phyloP scores from a whole-genome alignment of 257 asterid species.

The Craterostigma plantagineum region DNA sequence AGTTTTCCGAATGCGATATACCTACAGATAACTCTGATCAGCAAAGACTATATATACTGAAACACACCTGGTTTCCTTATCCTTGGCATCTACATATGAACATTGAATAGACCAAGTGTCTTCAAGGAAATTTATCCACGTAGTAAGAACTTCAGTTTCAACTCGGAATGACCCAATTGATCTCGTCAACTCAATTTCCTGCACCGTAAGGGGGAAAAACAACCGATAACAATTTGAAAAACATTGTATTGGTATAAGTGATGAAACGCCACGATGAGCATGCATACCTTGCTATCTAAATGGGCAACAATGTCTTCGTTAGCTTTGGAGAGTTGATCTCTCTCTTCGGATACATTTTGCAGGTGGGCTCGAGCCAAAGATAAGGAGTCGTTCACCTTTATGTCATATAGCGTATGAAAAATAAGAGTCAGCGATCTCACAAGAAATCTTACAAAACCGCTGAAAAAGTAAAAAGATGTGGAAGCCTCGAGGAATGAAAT shows the following conservation, averaged over 20 bases:
- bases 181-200: constrained; percentile 76
- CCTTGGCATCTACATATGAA: constrained; percentile 48
- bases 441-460: no score
- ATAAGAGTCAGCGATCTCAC: no score
- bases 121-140: constrained; percentile 87
- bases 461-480: no score
- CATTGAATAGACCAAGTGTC: constrained; percentile 89
- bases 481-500: no score
- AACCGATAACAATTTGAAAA: constrained; percentile 4
- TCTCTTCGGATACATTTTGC: constrained; percentile 72
- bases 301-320: constrained; percentile 89
- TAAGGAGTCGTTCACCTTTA: constrained; percentile 70
- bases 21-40: no score
- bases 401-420: constrained; percentile 3
- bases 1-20: no score
- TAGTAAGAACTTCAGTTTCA: constrained; percentile 53
- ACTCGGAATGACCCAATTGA: constrained; percentile 51
- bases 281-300: constrained; percentile 70
- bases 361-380: constrained; percentile 76
- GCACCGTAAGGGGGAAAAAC: constrained; percentile 9
- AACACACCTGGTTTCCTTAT: constrained; percentile 50
- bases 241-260: no score
- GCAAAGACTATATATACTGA: no score
- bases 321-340: constrained; percentile 94
- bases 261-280: constrained; percentile 6